Conservation (phyloP, 331 rosid genomes). For the Pyrus hybrid region DNA sequence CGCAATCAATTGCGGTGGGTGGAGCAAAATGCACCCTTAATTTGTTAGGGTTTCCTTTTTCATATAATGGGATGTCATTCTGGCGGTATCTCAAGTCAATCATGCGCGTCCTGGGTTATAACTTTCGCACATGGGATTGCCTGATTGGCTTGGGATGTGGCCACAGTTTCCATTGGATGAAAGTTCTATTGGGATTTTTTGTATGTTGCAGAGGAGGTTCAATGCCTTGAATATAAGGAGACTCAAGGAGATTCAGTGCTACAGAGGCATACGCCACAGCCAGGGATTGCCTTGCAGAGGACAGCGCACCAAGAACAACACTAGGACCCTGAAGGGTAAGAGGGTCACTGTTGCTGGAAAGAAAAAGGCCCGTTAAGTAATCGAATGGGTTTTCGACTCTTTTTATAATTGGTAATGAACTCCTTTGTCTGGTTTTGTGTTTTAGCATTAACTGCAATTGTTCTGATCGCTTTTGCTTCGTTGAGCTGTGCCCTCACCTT, state of each 20-base stretch:
- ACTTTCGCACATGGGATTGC: neutral
- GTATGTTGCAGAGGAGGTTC: constrained; percentile 62
- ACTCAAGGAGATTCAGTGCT: constrained; percentile 87
- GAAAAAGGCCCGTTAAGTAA: constrained; percentile 66
- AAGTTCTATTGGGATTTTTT: neutral
- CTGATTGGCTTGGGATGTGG: neutral
- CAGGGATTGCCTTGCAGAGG: constrained; percentile 95
- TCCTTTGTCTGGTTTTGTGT: neutral
- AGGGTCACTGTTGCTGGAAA: constrained; percentile 83
- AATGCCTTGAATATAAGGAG: constrained; percentile 83
- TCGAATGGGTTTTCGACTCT: neutral
- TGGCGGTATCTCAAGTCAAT: neutral
- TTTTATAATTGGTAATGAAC: neutral
- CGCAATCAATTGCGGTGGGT: neutral
- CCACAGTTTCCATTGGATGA: neutral
- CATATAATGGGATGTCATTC: no score
- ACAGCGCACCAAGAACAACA: constrained; percentile 88
- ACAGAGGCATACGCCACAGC: constrained; percentile 83
- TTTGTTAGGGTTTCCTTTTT: neutral
- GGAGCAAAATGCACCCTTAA: neutral
- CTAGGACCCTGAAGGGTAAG: constrained; percentile 96
- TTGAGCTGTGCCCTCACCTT: neutral
- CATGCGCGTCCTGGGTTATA: no score
- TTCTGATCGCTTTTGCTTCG: neutral
- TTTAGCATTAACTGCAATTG: neutral